Evolutionary conservation across 2,329 filamentous ascomycete species (phyloP).

Genomic region (Trichoderma sp.): DNA sequence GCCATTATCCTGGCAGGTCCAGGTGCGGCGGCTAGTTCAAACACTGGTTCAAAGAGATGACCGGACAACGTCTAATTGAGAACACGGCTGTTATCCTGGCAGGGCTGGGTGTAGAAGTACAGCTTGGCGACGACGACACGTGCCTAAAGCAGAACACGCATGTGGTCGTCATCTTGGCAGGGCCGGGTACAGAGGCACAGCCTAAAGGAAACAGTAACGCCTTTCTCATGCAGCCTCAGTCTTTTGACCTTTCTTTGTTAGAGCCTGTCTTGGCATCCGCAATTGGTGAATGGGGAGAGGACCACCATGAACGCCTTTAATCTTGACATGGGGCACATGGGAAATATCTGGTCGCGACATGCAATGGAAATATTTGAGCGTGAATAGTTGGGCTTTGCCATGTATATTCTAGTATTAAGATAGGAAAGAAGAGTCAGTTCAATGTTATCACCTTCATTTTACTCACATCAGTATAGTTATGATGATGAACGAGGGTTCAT

Average conservation of each 20-base stretch:
- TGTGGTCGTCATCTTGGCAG: conserved; percentile 13
- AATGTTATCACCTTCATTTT: no score
- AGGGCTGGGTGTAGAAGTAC: conserved; percentile 5
- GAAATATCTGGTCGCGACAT: no score
- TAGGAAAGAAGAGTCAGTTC: no score
- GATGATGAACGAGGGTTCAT: no score
- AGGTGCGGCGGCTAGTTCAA: conserved; percentile 4
- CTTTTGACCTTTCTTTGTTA: not conserved
- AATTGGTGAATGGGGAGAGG: not conserved
- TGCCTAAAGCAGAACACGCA: not conserved
- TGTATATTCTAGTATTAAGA: no score
- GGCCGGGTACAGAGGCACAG: conserved; percentile 7
- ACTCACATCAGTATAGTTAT: no score
- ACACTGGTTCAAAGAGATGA: not conserved
- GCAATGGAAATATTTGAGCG: no score
- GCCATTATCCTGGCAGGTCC: conserved; percentile 7
- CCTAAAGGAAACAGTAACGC: not conserved
- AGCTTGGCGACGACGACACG: not conserved
- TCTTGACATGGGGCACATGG: not conserved
- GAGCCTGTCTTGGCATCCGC: no score
- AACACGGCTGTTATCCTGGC: conserved; percentile 10
- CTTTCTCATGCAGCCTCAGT: not conserved
- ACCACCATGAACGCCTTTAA: not conserved
- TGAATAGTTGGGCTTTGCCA: no score
- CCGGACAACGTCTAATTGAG: not conserved